A percentile compares a stretch with the other conserved stretches of the same genome.
phyloP scores from a whole-genome alignment of 345 rosid species.

The Ceriops decandra region DNA sequence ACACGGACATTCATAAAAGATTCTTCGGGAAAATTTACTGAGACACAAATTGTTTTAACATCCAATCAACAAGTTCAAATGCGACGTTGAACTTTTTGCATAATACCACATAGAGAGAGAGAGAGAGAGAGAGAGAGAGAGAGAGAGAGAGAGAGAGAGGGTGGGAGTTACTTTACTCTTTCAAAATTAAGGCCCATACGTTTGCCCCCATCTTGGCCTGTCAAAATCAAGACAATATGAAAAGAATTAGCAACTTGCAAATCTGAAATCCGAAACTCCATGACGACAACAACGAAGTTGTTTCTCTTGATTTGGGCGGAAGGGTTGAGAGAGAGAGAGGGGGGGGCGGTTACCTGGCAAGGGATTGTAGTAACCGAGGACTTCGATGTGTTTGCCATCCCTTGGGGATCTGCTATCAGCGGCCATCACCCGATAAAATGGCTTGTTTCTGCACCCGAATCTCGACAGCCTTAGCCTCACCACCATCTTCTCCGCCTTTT shows the following conservation, averaged over 20 bases:
- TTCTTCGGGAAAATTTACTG: too few relatives aligned
- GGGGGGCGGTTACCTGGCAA: slow-evolving; percentile 47
- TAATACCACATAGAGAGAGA: neutral
- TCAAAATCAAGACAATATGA: slow-evolving; percentile 9
- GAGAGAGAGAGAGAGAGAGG: neutral
- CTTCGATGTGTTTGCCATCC: slow-evolving; percentile 86
- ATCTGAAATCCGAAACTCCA: too few relatives aligned
- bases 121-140: neutral
- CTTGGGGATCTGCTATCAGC: slow-evolving; percentile 80
- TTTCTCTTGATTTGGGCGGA: too few relatives aligned
- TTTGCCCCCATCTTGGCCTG: slow-evolving; percentile 93
- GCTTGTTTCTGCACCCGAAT: slow-evolving; percentile 68
- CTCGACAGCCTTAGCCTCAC: slow-evolving; percentile 73
- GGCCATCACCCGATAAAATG: slow-evolving; percentile 72
- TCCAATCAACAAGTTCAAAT: too few relatives aligned
- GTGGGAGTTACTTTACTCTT: slow-evolving; percentile 67
- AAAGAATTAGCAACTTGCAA: slow-evolving; percentile 5
- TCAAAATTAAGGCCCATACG: slow-evolving; percentile 90
- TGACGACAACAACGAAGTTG: too few relatives aligned
- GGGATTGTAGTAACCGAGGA: slow-evolving; percentile 73
- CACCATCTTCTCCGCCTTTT: slow-evolving; percentile 37
- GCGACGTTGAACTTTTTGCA: neutral
- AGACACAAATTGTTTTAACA: too few relatives aligned
- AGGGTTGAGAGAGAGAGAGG: neutral
- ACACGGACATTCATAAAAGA: too few relatives aligned